A percentile compares a stretch with the other conserved stretches of the same genome.
phyloP scores from a whole-genome alignment of 2,329 filamentous ascomycete genomes.

The Ophiostoma triangulosporum region DNA sequence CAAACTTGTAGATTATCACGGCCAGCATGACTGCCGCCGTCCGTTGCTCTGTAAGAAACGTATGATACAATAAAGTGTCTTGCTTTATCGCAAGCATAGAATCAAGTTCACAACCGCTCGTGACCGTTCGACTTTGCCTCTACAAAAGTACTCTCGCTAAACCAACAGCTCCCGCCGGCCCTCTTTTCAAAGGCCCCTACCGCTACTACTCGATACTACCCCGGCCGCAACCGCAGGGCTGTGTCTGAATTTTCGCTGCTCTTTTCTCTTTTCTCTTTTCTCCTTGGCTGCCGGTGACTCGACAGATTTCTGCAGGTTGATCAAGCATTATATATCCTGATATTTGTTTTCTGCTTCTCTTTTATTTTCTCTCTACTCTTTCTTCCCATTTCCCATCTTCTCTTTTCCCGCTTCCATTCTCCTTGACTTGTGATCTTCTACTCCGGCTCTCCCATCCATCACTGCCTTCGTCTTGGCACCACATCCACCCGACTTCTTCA shows the following conservation, averaged over 20 bases:
- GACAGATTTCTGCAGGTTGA: background rate
- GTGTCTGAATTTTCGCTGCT: conserved; percentile 1
- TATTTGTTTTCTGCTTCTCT: background rate
- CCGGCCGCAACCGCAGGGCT: conserved; percentile 2
- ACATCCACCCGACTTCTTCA: background rate
- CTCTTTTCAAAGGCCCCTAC: too few relatives aligned
- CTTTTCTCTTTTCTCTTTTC: background rate
- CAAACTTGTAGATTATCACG: too few relatives aligned
- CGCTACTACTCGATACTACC: background rate
- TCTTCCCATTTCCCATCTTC: background rate
- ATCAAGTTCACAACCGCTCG: too few relatives aligned
- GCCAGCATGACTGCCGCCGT: too few relatives aligned
- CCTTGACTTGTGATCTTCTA: background rate
- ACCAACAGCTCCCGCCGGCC: too few relatives aligned
- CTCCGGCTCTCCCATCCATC: too few relatives aligned
- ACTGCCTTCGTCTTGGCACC: background rate
- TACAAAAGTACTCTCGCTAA: too few relatives aligned
- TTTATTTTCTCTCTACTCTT: background rate
- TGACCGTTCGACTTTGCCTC: too few relatives aligned
- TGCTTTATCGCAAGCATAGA: too few relatives aligned
- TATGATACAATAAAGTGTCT: too few relatives aligned
- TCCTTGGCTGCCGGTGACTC: conserved; percentile 1
- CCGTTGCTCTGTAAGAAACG: too few relatives aligned
- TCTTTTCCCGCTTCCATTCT: background rate
- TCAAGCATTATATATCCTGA: background rate